Evolutionary conservation across 371 early-diverging fungal species (phyloP), one percentile per base, ranked within the genome.

Genomic region (Lichtheimia corymbifera): DNA sequence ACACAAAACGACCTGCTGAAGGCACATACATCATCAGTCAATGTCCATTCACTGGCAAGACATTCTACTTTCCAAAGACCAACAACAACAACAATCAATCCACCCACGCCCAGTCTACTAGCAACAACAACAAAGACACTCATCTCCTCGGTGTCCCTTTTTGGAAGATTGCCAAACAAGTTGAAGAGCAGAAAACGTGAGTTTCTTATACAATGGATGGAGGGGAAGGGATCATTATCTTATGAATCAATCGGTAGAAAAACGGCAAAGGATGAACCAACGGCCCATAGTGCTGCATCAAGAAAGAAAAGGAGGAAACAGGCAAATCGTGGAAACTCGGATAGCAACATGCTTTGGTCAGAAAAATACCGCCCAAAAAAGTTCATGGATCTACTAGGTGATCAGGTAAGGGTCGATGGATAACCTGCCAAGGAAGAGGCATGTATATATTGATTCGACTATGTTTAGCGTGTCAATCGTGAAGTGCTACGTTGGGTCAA

Each of bases 301-400:
- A 5, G 35, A 6, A 42, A 47, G 20, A 25, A 55, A 41, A n/a
- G 61, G 69, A 20, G 65, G 70, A n/a, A 49, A 53, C 35, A 35
- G 9, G 35, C 11, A 9, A 5, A 35, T 35, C 35, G 35, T 35
- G 55, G 13, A 12, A 45, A 54, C 2, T 43, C 58, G 25, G 53
- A 68, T 13, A 27, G 30, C 14, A 13, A 59, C 17, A 53, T 60
- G 12, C 67, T 94, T 12, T 98, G 97, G 97, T 93, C 92, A 2
- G 95, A 98, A 68, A 96, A 94, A 65, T 97, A 97, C 70, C 75
- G 86, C 22, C 97, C 98, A 0, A 78, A 75, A 18, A 64, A 69
- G 45, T 98, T 92, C 66, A 73, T 91, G n/a, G 97, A 97, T 70
- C 76, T 98, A n/a, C 80, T 94, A 62, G 94, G 98, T 17, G 95